Percentiles rank a stretch among this genome's conserved stretches.
Conservation (phyloP, 208 protist genomes). For the Lotmaria passim region DNA sequence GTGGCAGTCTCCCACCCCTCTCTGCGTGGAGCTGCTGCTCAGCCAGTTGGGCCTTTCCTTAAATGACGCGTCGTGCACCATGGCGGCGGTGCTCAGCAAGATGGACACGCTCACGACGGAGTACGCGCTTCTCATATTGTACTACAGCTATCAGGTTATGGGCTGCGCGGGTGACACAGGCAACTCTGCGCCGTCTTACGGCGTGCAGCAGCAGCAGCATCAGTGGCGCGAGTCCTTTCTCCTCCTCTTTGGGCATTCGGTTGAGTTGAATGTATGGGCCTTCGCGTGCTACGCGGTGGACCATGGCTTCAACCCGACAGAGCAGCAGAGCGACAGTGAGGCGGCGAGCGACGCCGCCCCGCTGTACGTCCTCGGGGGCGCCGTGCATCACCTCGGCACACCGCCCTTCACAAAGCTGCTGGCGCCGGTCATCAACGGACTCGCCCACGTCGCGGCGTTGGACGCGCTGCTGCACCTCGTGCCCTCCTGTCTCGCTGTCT, state of each 20-base stretch:
- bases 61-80: slow-evolving; percentile 27
- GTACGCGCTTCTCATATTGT: slow-evolving; percentile 67
- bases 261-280: slow-evolving; percentile 46
- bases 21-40: slow-evolving; percentile 70
- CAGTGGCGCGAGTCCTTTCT: slow-evolving; percentile 59
- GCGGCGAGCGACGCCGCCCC: not conserved
- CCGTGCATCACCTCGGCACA: slow-evolving; percentile 39
- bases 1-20: slow-evolving; percentile 37
- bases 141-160: slow-evolving; percentile 42
- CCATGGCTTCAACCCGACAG: slow-evolving; percentile 44
- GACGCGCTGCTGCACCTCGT: slow-evolving; percentile 58
- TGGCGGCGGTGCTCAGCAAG: slow-evolving; percentile 38
- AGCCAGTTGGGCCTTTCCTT: slow-evolving; percentile 36
- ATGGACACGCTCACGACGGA: slow-evolving; percentile 41
- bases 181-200: not conserved
- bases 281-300: slow-evolving; percentile 66
- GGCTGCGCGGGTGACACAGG: not conserved
- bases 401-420: slow-evolving; percentile 51
- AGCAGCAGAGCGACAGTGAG: slow-evolving; percentile 6
- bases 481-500: slow-evolving; percentile 40
- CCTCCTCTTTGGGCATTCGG: slow-evolving; percentile 44
- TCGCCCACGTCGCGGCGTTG: slow-evolving; percentile 54
- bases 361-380: slow-evolving; percentile 23
- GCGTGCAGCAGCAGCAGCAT: slow-evolving; percentile 29
- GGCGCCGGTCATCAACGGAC: slow-evolving; percentile 55